Percentiles rank a stretch among this genome's conserved stretches.
phyloP scores from a whole-genome alignment of 129 eudicot genomes.

The Flaveria trinervia region DNA sequence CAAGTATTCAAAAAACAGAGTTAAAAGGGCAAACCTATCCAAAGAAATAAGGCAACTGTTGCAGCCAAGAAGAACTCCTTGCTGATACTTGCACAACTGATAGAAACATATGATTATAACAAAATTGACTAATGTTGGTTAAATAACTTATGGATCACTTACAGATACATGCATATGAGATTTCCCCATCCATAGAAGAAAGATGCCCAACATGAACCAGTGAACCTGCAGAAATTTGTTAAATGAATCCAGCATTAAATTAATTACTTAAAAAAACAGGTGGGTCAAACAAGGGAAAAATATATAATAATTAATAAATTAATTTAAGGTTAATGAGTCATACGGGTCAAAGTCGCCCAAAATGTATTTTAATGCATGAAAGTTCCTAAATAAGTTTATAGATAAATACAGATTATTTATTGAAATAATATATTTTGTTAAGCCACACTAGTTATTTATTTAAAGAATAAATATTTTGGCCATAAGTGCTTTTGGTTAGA shows the following conservation, averaged over 20 bases:
- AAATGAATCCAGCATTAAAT: constrained; percentile 7
- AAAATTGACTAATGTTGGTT: neutral
- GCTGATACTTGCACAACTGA: constrained; percentile 83
- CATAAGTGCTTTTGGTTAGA: neutral
- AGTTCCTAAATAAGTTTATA: neutral
- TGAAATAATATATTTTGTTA: neutral
- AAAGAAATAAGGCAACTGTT: constrained; percentile 59
- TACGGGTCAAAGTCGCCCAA: neutral
- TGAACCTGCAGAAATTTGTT: constrained; percentile 58
- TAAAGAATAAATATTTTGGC: neutral
- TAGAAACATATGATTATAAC: neutral
- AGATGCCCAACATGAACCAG: constrained; percentile 80
- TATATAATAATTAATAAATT: neutral
- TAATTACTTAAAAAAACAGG: neutral
- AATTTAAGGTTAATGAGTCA: neutral
- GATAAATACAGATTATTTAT: neutral
- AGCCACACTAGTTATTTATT: neutral
- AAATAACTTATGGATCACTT: constrained; percentile 34
- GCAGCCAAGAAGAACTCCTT: constrained; percentile 81
- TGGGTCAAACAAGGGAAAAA: neutral
- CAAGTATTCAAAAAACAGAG: constrained; percentile 16
- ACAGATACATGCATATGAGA: constrained; percentile 79
- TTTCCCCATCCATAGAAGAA: constrained; percentile 92
- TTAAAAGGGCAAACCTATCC: constrained; percentile 67
- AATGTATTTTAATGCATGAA: neutral